Base-by-base conservation (phyloP, 306 rosid species). In the Begonia masoniana region DNA sequence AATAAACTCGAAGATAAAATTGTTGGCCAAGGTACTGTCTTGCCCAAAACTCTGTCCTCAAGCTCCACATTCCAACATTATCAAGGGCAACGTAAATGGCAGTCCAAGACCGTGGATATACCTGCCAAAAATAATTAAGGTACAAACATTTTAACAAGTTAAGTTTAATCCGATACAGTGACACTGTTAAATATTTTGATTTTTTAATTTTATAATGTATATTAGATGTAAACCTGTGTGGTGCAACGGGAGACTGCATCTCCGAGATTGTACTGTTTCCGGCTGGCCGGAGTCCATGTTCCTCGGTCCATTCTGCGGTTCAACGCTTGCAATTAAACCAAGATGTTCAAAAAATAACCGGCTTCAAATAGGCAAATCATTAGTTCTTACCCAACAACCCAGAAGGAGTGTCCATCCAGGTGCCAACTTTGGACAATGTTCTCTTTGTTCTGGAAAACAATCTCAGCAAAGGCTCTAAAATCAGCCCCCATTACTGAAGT, bases 21-120 rank as follows among this genome's bases (percentile, higher is more conserved):
- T 89, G 97, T 57, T 89, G 85, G 19, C 97, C 97, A 10, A 89
- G 91, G 64, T 89, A 89, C 9, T 82, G 97, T 65, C 97, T 41
- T 35, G 79, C 78, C 97, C 95, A 89, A 57, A 80, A 85, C 79
- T 85, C 94, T 61, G 73, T 70, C 73, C 95, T 80, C 11, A 89
- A 16, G 6, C 85, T 89, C 97, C 97, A 89, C 94, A 82, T 82
- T 1, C 97, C 97, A 51, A 85, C 95, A 23, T 89, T 89, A 57
- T 89, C 95, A 21, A 89, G 69, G 47, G 97, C 81, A 45, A 89
- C 50, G 58, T 80, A 89, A 62, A 89, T 75, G 43, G 97, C 95
- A 0, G 97, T 89, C 97, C 95, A 89, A 62, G 95, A 89, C 73
- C 60, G 76, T 0, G 97, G 97, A 67, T 89, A 88, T 21, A 85